These are phyloP conservation scores for Fraxinus platypoda DNA, from an alignment of 305 asterid genomes.

Conservation along the genomic window DNA sequence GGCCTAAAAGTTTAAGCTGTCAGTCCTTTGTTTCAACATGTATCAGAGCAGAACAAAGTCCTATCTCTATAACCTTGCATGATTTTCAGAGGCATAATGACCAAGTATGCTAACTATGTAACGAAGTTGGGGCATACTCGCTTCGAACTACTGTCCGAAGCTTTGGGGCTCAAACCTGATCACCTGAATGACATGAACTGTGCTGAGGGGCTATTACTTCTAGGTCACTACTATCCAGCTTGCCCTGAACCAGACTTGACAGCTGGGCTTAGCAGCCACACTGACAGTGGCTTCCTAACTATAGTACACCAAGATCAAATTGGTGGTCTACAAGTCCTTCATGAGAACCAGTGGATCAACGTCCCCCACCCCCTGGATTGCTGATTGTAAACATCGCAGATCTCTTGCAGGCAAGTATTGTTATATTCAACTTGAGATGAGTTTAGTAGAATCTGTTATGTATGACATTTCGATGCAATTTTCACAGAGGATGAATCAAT, in stretches of 20 bases:
- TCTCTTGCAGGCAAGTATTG: constrained; percentile 41
- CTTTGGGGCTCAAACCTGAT: constrained; percentile 34
- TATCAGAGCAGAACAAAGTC: not conserved
- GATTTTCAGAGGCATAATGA: constrained; percentile 24
- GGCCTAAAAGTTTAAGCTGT: not conserved
- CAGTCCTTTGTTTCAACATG: not conserved
- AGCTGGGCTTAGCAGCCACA: constrained; percentile 41
- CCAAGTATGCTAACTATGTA: constrained; percentile 31
- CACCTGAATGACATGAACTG: constrained; percentile 42
- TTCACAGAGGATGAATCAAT: not conserved
- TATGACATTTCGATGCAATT: not conserved
- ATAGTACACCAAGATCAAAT: constrained; percentile 44
- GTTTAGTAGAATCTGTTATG: not conserved
- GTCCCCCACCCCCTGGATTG: constrained; percentile 37
- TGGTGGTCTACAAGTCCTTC: constrained; percentile 55
- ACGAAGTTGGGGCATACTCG: constrained; percentile 26
- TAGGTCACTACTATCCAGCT: constrained; percentile 45
- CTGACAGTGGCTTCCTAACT: constrained; percentile 44
- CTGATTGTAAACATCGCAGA: constrained; percentile 55
- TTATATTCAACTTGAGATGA: not conserved
- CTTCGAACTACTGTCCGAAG: constrained; percentile 41
- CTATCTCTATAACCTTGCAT: not conserved
- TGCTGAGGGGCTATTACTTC: constrained; percentile 24
- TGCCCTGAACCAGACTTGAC: constrained; percentile 55
- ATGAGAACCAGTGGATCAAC: constrained; percentile 40